phyloP scores from a whole-genome alignment of 768 basidiomycete species.

The Leucocoprinus leucothites region DNA sequence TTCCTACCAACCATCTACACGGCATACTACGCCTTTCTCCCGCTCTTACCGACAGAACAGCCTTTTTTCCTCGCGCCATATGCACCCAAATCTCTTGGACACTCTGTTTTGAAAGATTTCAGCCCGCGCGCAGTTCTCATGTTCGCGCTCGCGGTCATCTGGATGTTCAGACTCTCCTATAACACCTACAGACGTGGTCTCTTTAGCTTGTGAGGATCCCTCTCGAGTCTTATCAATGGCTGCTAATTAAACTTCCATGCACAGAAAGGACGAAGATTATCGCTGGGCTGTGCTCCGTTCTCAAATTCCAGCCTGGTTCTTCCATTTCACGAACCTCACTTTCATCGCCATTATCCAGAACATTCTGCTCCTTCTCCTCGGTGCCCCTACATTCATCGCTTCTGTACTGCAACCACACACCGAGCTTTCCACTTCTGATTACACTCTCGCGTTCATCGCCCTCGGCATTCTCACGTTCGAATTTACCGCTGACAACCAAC shows the following conservation, averaged over 20 bases:
- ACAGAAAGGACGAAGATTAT: slow-evolving; percentile 84
- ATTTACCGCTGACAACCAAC: slow-evolving; percentile 89
- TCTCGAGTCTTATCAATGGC: background rate
- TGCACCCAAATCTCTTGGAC: slow-evolving; percentile 46
- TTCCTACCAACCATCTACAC: slow-evolving; percentile 82
- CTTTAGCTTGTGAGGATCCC: slow-evolving; percentile 56
- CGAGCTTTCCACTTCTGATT: slow-evolving; percentile 56
- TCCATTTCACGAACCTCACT: slow-evolving; percentile 45
- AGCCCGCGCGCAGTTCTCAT: slow-evolving; percentile 77
- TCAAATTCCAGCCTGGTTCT: slow-evolving; percentile 41
- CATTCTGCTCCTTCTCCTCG: slow-evolving; percentile 70
- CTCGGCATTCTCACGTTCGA: slow-evolving; percentile 63
- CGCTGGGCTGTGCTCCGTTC: slow-evolving; percentile 80
- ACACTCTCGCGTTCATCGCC: slow-evolving; percentile 53
- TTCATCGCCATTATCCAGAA: slow-evolving; percentile 85
- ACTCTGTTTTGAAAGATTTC: slow-evolving; percentile 39
- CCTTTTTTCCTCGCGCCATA: slow-evolving; percentile 47
- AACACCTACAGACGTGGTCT: slow-evolving; percentile 85
- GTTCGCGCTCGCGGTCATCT: slow-evolving; percentile 62
- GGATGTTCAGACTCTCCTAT: slow-evolving; percentile 71
- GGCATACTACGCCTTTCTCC: slow-evolving; percentile 77
- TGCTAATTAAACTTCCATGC: background rate
- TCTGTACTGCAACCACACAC: slow-evolving; percentile 51
- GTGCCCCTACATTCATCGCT: slow-evolving; percentile 57
- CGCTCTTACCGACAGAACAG: slow-evolving; percentile 48